These are phyloP conservation scores for Cytospora paraplurivora DNA, from an alignment of 2,329 filamentous ascomycete genomes.

Conservation along the genomic window DNA sequence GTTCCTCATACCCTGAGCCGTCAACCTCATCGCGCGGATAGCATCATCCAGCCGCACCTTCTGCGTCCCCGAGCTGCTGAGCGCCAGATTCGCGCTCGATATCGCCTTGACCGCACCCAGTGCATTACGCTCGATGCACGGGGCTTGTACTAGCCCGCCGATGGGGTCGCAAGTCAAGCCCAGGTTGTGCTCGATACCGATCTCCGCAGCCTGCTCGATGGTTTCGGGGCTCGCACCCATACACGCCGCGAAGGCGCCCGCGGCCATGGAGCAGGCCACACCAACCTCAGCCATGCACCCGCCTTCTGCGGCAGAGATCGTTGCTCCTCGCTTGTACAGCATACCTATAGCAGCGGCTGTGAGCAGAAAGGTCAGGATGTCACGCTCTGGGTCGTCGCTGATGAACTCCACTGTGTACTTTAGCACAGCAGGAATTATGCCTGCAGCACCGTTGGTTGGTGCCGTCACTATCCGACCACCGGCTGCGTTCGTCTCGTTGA, in stretches of 20 bases:
- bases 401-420: slow-evolving; percentile 54
- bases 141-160: slow-evolving; percentile 52
- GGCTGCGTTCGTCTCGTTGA: slow-evolving; percentile 56
- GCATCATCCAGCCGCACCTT: slow-evolving; percentile 54
- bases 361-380: slow-evolving; percentile 51
- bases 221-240: slow-evolving; percentile 54
- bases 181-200: slow-evolving; percentile 55
- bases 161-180: slow-evolving; percentile 55
- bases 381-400: slow-evolving; percentile 52
- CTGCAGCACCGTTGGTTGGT: slow-evolving; percentile 53
- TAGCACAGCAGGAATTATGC: slow-evolving; percentile 53
- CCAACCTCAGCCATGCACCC: slow-evolving; percentile 58
- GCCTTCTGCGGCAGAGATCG: slow-evolving; percentile 54
- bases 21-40: slow-evolving; percentile 53
- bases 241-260: slow-evolving; percentile 52
- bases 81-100: slow-evolving; percentile 51
- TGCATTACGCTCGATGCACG: slow-evolving; percentile 55
- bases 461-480: slow-evolving; percentile 55
- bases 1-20: slow-evolving; percentile 54
- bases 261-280: slow-evolving; percentile 55
- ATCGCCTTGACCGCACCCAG: slow-evolving; percentile 55
- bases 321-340: slow-evolving; percentile 56
- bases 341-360: slow-evolving; percentile 54
- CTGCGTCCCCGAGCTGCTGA: slow-evolving; percentile 49
- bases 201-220: slow-evolving; percentile 54